Evolutionary conservation across 805 yeast species (phyloP), one percentile per base, ranked within the genome.

Genomic region (Kodamaea neixiangensis): DNA sequence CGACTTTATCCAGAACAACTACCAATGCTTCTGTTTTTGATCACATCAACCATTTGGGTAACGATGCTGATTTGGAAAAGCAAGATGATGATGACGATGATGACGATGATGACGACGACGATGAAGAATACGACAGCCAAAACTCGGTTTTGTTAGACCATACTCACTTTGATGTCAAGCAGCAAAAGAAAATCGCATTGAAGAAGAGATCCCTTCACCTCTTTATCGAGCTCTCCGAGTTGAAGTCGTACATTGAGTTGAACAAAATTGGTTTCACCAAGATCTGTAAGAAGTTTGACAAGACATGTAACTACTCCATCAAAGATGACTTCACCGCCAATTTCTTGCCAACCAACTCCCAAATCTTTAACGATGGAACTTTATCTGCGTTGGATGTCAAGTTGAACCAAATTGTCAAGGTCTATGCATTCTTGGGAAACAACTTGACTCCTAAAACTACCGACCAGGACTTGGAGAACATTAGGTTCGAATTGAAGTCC

Each of bases 271-370:
- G 97, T 2, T 89, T 93, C 67, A 80, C 88, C 47, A 93, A 93
- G 69, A 92, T 93, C 39, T 77, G 91, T 57, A 93, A 93, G 67
- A 93, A 93, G 69, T 94, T 89, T 66, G 97, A 94, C 69, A 93
- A 93, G 66, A 83, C 89, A 9, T 72, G 89, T 56, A 79, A 80
- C 52, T 81, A 87, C 35, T 66, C 79, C 21, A 71, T 87, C 37
- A 85, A 84, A 59, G 71, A 71, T n/a, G 75, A 72, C 21, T 90
- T 88, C 62, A 20, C 45, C 17, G 69, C 88, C 61, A 61, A 60
- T 13, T 67, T 63, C 53, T 61, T 86, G 25, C 73, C 78, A 2
- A 54, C 62, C n/a, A 68, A 76, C 47, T 75, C 87, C 0, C 74
- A 79, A 42, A 78, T 85, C 9, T 93, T 92, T 64, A 59, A 73